phyloP scores from a whole-genome alignment of 208 protist species.

The Kentomonas sorsogonicus region DNA sequence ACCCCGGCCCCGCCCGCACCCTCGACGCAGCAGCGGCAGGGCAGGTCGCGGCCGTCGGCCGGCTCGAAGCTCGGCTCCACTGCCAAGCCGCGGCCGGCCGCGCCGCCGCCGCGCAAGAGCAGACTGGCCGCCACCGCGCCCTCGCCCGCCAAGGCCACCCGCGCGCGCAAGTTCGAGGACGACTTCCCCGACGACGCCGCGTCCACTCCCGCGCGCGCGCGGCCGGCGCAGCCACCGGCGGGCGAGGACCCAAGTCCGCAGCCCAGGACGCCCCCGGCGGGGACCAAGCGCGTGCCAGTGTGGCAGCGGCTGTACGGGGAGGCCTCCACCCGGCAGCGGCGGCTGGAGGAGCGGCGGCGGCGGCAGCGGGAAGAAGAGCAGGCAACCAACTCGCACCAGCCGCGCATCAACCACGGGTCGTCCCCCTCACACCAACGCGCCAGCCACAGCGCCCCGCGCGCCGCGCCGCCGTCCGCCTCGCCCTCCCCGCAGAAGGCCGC shows the following conservation, averaged over 20 bases:
- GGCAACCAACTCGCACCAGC: background rate
- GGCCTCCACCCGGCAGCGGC: slow-evolving; percentile 20
- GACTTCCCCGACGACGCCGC: background rate
- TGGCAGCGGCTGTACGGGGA: slow-evolving; percentile 41
- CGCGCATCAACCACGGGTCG: too few relatives aligned
- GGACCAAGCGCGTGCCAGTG: slow-evolving; percentile 12
- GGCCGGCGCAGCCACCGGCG: background rate
- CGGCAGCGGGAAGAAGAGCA: slow-evolving; percentile 16
- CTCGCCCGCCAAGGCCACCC: background rate
- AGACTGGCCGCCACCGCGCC: background rate
- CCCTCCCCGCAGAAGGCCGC: background rate
- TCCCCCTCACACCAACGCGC: too few relatives aligned
- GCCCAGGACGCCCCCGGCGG: slow-evolving; percentile 4
- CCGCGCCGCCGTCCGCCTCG: background rate
- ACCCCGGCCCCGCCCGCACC: background rate
- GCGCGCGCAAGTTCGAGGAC: background rate
- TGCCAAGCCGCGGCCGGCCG: background rate
- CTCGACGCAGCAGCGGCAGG: background rate
- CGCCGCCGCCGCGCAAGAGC: background rate
- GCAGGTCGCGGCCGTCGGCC: too few relatives aligned
- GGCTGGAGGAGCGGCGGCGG: slow-evolving; percentile 14
- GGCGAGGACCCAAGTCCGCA: background rate
- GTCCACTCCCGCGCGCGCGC: background rate
- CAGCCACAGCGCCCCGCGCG: too few relatives aligned
- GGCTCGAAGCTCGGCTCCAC: background rate